Base-by-base conservation (phyloP, 495 filamentous ascomycete species). In the Cercophora newfieldiana region DNA sequence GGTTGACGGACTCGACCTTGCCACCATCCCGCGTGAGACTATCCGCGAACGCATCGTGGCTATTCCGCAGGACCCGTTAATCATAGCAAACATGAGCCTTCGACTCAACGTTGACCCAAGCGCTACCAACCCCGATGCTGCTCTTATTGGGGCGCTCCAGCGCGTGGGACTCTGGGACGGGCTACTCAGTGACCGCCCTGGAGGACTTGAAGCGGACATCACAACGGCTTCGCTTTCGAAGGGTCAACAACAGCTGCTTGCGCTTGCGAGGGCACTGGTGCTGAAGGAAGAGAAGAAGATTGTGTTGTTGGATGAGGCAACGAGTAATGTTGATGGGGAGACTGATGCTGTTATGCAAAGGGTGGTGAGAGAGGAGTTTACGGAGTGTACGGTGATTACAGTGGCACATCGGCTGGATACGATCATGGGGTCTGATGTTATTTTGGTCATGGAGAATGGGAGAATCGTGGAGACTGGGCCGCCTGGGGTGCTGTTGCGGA, bases 1-100 rank as follows among this genome's bases (percentile, higher is more conserved):
- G 69, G 93, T 97, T 71, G 93, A 97, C 74, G 83, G 83, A 28
- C 76, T 97, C 53, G 88, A 96, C 75, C 90, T 92, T 3, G 90
- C 90, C 55, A 88, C 86, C 3, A 94, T 96, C 26, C 63, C 60
- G 1, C 70, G 65, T 16, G 63, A 67, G 21, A 30, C 22, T 3
- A 54, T 72, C 22, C 54, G 70, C 21, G 37, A 24, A 1, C 37
- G 47, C 12, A 25, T 69, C 18, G 59, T 58, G 16, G 31, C 47
- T 1, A 61, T 71, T 19, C 82, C 88, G 37, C 82, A 87, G 4
- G 86, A 90, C 68, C 81, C 85, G 63, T 78, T 86, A 0, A 80
- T 87, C 44, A 65, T 88, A 0, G 79, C 81, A 0, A 71, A 74
- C 16, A 6, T 51, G 16, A 80, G 61, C 16, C 59, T 73, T 3